Evolutionary conservation across 2,329 filamentous ascomycete genomes (phyloP).

Genomic region (Lasiodiplodia hormozganensis): DNA sequence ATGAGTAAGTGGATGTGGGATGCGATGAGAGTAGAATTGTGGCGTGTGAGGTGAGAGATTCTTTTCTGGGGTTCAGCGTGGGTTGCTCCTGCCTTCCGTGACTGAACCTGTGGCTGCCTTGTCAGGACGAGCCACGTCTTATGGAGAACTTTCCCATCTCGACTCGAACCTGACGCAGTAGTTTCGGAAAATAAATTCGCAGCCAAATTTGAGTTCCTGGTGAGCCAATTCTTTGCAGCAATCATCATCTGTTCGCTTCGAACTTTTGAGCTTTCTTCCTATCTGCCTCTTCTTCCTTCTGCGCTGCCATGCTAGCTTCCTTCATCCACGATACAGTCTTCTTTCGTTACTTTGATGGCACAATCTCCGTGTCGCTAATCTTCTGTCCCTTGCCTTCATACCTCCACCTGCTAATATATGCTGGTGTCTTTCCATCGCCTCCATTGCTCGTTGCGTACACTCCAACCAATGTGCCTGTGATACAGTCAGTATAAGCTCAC

Average conservation of each 20-base stretch:
- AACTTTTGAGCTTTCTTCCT: no score
- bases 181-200: no score
- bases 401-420: slow-evolving; percentile 58
- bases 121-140: not conserved
- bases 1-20: not conserved
- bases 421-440: slow-evolving; percentile 50
- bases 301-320: no score
- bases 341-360: slow-evolving; percentile 16
- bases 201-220: no score
- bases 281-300: no score
- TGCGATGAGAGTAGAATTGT: not conserved
- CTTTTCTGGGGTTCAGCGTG: not conserved
- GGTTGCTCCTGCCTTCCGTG: not conserved
- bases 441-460: slow-evolving; percentile 63
- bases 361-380: slow-evolving; percentile 49
- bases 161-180: no score
- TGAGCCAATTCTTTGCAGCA: no score
- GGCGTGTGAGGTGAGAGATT: not conserved
- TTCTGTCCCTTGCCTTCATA: slow-evolving; percentile 45
- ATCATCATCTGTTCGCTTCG: no score
- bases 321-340: not conserved
- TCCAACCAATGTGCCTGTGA: slow-evolving; percentile 58
- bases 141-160: not conserved
- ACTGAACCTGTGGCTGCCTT: not conserved
- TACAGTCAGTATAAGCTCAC: not conserved